Base-by-base conservation (phyloP, 305 asterid species). In the Stenogyne calaminthoides region DNA sequence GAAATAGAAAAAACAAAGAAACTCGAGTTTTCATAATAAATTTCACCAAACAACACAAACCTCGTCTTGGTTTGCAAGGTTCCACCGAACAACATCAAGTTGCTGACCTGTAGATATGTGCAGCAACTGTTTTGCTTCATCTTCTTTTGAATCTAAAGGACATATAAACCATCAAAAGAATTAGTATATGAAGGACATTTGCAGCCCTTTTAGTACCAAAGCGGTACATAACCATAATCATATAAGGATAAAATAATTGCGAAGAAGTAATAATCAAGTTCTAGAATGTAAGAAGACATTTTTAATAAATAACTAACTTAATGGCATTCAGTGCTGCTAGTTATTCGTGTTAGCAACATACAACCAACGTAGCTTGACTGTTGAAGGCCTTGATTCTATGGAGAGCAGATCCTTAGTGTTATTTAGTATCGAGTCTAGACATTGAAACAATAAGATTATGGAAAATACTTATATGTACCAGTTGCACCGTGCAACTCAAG, bases 41-140 rank as follows among this genome's bases (percentile, higher is more conserved):
- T 14, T 22, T 54, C 25, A 52, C 55, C 25, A 9, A 56, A 67
- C 59, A 64, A 56, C 42, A 56, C 83, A 77, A 51, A 88, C 98
- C 97, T 94, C 98, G 46, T 89, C 87, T 82, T 94, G 97, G 84
- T 94, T 94, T 65, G 92, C 82, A 66, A 71, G 88, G 76, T 91
- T 94, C 98, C 98, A 91, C 67, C 96, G 86, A 75, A 89, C 87
- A 49, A 81, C 95, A 77, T 94, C 97, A 81, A 91, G 88, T 81
- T 89, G 91, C 71, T 83, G 89, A 58, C 63, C 39, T n/a, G 84
- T 80, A 64, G 89, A 74, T 73, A 86, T 78, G 83, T 94, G 98
- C 83, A 91, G 78, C 82, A 91, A 67, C 75, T 87, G 98, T 64
- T 89, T 91, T 71, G 82, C 75, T 81, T 89, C 97, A 80, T 91